Base-by-base conservation (phyloP, 305 asterid genomes). In the Fraxinus platypoda region DNA sequence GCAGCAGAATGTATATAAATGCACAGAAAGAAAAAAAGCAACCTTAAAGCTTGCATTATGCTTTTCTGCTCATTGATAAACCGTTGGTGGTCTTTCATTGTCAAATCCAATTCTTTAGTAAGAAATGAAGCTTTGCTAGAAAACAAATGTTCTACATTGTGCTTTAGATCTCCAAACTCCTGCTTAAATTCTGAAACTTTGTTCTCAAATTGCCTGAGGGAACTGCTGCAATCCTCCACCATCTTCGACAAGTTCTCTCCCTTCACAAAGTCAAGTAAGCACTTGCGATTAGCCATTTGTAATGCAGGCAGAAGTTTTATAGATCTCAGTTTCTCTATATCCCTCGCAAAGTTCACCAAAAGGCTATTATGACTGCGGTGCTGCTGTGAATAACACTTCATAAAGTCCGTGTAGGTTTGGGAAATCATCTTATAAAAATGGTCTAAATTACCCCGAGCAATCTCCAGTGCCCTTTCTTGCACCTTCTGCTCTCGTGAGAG, bases 11-110 rank as follows among this genome's bases (percentile, higher is more conserved):
- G 38, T 30, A 68, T 26, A 66, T 17, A 66, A n/a, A 12, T 11
- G 75, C 75, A 70, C 75, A 72, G 82, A 62, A 86, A 81, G 83
- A 35, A 35, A 78, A 78, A 82, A 83, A 57, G 85, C 52, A 41
- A 96, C 99, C 99, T 93, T 82, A 96, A 89, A 81, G 98, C 93
- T 86, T 93, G 98, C 98, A 96, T 91, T 84, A 96, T 94, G 88
- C 98, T 90, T 87, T 91, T 91, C 84, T 94, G 99, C 90, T 94
- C 98, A 87, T 84, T 90, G 84, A 88, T 89, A 82, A 87, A 83
- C 77, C 86, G 84, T 81, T 91, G 98, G 82, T 89, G 94, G 57
- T 93, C 97, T 83, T 91, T 92, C 57, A 96, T 85, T 37, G 93
- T 83, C 84, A 84, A 72, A 75, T 94, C 98, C 87, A 94, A 84